phyloP scores from a whole-genome alignment of 1,139 yeast species.

The Hyphopichia burtonii region DNA sequence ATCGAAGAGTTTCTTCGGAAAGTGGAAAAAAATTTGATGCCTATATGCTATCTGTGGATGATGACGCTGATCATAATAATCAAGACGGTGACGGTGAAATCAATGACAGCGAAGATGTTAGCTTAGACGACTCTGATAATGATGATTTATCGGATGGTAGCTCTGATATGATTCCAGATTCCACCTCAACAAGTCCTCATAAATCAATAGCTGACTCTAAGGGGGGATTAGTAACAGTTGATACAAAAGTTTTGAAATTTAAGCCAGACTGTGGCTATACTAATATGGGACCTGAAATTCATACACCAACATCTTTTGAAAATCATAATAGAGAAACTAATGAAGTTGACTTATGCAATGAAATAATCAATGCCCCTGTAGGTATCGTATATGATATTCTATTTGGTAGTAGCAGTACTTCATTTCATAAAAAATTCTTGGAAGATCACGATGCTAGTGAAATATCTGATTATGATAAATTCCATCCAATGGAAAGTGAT shows the following conservation, averaged over 20 bases:
- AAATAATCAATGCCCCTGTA: conserved; percentile 42
- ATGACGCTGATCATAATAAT: conserved; percentile 16
- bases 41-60: conserved; percentile 34
- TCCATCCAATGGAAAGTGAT: conserved; percentile 31
- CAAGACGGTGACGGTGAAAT: conserved; percentile 14
- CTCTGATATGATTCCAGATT: conserved; percentile 2
- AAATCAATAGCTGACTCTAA: conserved; percentile 1
- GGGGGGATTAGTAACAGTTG: conserved; percentile 2
- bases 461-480: conserved; percentile 40
- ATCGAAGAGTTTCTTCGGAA: conserved; percentile 5
- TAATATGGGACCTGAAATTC: conserved; percentile 39
- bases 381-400: conserved; percentile 49
- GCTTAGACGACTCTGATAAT: conserved; percentile 10
- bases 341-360: conserved; percentile 36
- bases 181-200: neutral
- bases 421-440: conserved; percentile 41
- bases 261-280: conserved; percentile 31
- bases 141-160: conserved; percentile 9
- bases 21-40: conserved; percentile 20
- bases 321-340: conserved; percentile 17
- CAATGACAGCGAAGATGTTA: conserved; percentile 10
- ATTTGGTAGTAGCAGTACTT: conserved; percentile 42
- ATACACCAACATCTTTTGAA: conserved; percentile 30
- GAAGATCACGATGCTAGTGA: conserved; percentile 49
- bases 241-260: conserved; percentile 22